These are phyloP conservation scores for Nematocida homosporus DNA, from an alignment of 371 early-diverging fungal species.

Conservation along the genomic window DNA sequence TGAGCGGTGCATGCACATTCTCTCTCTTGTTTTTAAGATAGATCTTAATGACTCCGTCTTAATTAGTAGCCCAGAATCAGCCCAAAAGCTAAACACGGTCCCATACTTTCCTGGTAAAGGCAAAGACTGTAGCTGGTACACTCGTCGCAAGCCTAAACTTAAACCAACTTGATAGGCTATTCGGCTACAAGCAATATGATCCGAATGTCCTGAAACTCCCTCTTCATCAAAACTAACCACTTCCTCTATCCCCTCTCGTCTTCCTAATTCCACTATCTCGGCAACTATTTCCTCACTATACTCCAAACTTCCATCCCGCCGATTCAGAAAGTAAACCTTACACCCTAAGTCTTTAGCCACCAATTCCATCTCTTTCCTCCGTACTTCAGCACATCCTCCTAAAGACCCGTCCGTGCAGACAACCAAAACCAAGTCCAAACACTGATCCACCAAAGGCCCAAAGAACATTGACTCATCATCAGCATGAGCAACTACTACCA, in stretches of 20 bases:
- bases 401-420: conserved; percentile 73
- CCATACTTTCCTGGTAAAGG: conserved; percentile 75
- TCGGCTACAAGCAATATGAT: conserved; percentile 77
- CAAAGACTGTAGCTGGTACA: conserved; percentile 70
- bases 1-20: conserved; percentile 78
- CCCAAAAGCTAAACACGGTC: conserved; percentile 22
- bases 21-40: conserved; percentile 69
- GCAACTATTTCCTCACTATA: conserved; percentile 21
- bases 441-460: conserved; percentile 73
- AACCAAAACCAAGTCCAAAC: conserved; percentile 69
- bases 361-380: conserved; percentile 52
- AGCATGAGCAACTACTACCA: conserved; percentile 88
- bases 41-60: conserved; percentile 69
- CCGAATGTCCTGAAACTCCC: conserved; percentile 84
- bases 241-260: conserved; percentile 52
- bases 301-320: conserved; percentile 60
- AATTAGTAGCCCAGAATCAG: background rate
- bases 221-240: conserved; percentile 83
- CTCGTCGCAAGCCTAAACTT: conserved; percentile 56
- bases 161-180: conserved; percentile 71
- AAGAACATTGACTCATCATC: conserved; percentile 99
- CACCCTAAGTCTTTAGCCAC: conserved; percentile 17
- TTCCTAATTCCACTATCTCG: conserved; percentile 25
- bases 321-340: conserved; percentile 35
- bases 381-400: conserved; percentile 69